Percentiles rank a stretch among this genome's conserved stretches.
Conservation (phyloP, 2,329 filamentous ascomycete species). For the Clarireedia sp. region DNA sequence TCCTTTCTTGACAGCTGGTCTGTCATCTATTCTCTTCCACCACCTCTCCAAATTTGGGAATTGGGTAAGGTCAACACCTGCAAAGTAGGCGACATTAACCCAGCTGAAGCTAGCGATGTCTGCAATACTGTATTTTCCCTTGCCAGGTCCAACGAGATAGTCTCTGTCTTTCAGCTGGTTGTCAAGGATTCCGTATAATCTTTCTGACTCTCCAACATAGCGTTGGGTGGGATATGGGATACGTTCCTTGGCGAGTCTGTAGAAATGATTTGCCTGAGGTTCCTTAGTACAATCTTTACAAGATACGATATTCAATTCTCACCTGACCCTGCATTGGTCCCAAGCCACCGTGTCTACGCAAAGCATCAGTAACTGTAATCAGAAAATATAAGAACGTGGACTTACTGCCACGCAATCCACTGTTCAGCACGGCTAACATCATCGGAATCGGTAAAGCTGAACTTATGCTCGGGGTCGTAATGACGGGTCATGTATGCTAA, state of each 20-base stretch:
- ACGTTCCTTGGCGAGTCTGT: conserved; percentile 56
- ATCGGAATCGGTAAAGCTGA: conserved; percentile 50
- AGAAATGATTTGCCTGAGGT: conserved; percentile 66
- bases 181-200: conserved; percentile 67
- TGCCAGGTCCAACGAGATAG: conserved; percentile 45
- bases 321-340: conserved; percentile 6
- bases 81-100: conserved; percentile 51
- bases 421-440: conserved; percentile 42
- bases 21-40: conserved; percentile 52
- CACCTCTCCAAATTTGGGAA: conserved; percentile 61
- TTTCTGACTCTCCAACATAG: conserved; percentile 67
- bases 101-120: conserved; percentile 69
- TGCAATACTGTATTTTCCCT: conserved; percentile 54
- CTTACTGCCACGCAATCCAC: conserved; percentile 56
- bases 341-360: conserved; percentile 1
- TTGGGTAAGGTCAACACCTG: conserved; percentile 53
- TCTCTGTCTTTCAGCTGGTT: conserved; percentile 48
- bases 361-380: neutral
- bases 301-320: neutral
- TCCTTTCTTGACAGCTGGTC: conserved; percentile 57
- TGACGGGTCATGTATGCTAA: conserved; percentile 65
- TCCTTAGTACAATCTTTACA: conserved; percentile 37
- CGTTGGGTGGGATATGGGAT: conserved; percentile 65
- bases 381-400: neutral
- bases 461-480: conserved; percentile 62